phyloP scores from a whole-genome alignment of 176 grass and related monocot species.

The Zoysia japonica region DNA sequence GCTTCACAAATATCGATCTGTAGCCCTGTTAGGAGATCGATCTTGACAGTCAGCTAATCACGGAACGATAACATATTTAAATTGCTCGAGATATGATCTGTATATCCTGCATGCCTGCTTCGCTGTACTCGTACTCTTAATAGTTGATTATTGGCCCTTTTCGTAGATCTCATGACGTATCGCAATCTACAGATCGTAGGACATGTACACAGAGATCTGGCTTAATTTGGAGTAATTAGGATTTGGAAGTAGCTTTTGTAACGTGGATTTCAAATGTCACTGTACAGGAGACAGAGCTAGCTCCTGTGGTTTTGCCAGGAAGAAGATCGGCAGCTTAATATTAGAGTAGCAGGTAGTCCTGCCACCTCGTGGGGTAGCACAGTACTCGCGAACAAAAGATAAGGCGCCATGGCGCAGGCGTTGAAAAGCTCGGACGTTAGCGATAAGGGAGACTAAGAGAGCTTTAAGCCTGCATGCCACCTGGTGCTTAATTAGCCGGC shows the following conservation, averaged over 20 bases:
- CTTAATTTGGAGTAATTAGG: background rate
- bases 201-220: background rate
- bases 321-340: no score
- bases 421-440: background rate
- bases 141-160: background rate
- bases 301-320: background rate
- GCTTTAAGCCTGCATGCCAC: background rate
- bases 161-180: background rate
- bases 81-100: background rate
- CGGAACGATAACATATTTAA: background rate
- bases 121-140: background rate
- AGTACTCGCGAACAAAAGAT: background rate
- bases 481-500: background rate
- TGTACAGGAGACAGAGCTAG: background rate
- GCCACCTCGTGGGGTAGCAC: background rate
- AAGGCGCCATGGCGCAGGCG: background rate
- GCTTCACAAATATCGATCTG: no score
- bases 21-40: no score
- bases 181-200: background rate
- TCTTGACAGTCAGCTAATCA: background rate
- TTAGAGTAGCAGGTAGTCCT: background rate
- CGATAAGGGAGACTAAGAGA: background rate
- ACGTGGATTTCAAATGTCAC: background rate
- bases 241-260: background rate
- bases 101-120: background rate